These are phyloP conservation scores for Naegleria gruberi DNA, from an alignment of 208 protist genomes.

Conservation along the genomic window DNA sequence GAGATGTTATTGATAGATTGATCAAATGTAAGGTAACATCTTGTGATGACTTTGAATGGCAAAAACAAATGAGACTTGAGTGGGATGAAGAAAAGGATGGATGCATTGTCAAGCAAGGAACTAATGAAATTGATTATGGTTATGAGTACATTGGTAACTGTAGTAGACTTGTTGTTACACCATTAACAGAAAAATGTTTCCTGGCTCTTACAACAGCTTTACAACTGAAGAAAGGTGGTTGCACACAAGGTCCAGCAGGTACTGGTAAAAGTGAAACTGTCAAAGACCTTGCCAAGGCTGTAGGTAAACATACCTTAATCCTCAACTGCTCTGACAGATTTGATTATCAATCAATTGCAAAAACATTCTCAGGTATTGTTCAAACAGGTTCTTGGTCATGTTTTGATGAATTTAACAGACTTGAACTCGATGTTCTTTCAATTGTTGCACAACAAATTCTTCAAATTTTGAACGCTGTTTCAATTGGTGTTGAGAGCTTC, in stretches of 20 bases:
- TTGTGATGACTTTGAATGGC: conserved; percentile 91
- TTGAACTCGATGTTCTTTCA: conserved; percentile 94
- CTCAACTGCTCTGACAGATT: conserved; percentile 97
- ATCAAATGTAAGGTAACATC: conserved; percentile 62
- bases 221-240: conserved; percentile 79
- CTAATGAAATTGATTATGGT: conserved; percentile 78
- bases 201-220: conserved; percentile 94
- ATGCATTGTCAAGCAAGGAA: conserved; percentile 82
- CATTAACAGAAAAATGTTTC: conserved; percentile 93
- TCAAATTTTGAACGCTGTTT: conserved; percentile 76
- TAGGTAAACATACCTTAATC: conserved; percentile 93
- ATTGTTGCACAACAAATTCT: conserved; percentile 95
- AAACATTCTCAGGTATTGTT: conserved; percentile 89
- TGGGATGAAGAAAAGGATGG: conserved; percentile 60
- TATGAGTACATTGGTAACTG: conserved; percentile 96
- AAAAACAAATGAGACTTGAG: conserved; percentile 89
- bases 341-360: conserved; percentile 88
- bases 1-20: conserved; percentile 90
- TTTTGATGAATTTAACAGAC: conserved; percentile 98
- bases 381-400: conserved; percentile 95
- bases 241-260: conserved; percentile 89
- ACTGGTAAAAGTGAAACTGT: conserved; percentile 98
- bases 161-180: conserved; percentile 94
- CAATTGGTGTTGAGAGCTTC: conserved; percentile 64
- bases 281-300: conserved; percentile 92